Evolutionary conservation across 2,329 filamentous ascomycete genomes (phyloP), one percentile per base, ranked within the genome.

Genomic region (Penicillium nordicum): DNA sequence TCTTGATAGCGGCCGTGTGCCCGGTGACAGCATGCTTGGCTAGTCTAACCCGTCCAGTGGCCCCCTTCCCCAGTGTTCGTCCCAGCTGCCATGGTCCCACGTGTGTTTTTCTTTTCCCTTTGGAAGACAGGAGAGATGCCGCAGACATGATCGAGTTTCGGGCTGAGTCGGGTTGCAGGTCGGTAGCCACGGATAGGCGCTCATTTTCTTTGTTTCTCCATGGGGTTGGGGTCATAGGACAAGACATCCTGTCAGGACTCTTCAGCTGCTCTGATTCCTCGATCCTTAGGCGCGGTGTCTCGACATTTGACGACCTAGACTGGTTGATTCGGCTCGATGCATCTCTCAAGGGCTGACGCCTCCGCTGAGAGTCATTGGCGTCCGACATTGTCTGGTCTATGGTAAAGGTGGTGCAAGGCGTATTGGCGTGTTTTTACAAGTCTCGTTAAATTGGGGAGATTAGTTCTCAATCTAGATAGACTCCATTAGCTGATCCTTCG

Each of bases 81-180:
- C 94, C 94, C 4, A 99, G 78, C 63, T 93, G 87, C 94, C 94
- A 99, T 63, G 93, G 93, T 0, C 94, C 94, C 66, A 99, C 90
- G 66, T 91, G 88, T 11, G 88, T 90, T 75, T 86, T 86, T 44
- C 81, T 76, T 60, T 82, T 80, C 5, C 80, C 77, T 51, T 79
- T 80, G 4, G 79, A 81, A 4, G 79, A 82, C 47, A 79, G 76
- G 2, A 81, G 82, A 6, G 83, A 86, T 0, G 78, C 74, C 2
- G 80, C 82, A 1, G 84, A 85, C 37, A 84, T 76, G 5, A 79
- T 76, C 0, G 82, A 79, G 58, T 78, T 75, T 14, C 77, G 70
- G 23, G 84, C 84, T 25, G 78, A 79, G 21, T 79, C 76, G 14
- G 74, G 71, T 25, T 77, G 72, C 21, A 76, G 73, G 14, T 82